Base-by-base conservation (phyloP, 345 rosid genomes). In the Cardamine resedifolia region DNA sequence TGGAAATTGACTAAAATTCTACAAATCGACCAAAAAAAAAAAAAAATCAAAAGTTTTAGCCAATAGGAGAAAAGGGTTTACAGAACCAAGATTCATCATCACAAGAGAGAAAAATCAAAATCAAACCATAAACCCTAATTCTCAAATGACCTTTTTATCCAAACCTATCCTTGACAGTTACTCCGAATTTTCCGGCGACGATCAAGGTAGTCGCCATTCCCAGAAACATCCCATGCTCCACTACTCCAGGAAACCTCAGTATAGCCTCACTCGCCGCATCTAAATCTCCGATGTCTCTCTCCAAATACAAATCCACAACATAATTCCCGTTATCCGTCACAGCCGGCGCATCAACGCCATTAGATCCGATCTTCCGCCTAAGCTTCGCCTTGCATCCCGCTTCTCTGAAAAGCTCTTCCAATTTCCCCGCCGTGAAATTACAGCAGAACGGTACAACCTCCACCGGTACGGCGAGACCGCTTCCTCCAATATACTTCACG, bases 141-240 rank as follows among this genome's bases (percentile, higher is more conserved):
- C 12, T 2, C 6, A 68, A 73, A 74, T 58, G 33, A 60, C 73
- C 0, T n/a, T 30, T 75, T 69, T 76, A 76, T 1, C 74, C 78
- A 60, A 61, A 73, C 79, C 79, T 88, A 19, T 85, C 50, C 82
- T 79, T 87, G 62, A 91, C 78, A 43, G 85, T 78, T 15, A 94
- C 78, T 26, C 96, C 96, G 41, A 65, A 80, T 81, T 85, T 86
- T 3, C 96, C 96, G 23, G 97, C 97, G 74, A 91, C 90, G 76
- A 94, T 91, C 76, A 94, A 86, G 6, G 97, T 88, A 15, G 96
- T 86, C 5, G 97, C 98, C 83, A 94, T 94, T 36, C 81, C 96
- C 63, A 94, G 78, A 41, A 94, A 94, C 98, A 94, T 88, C 6
- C 96, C 96, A 44, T 94, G 97, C 81, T 94, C 96, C 49, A 91